phyloP scores from a whole-genome alignment of 345 rosid genomes.

The Acer negundo region DNA sequence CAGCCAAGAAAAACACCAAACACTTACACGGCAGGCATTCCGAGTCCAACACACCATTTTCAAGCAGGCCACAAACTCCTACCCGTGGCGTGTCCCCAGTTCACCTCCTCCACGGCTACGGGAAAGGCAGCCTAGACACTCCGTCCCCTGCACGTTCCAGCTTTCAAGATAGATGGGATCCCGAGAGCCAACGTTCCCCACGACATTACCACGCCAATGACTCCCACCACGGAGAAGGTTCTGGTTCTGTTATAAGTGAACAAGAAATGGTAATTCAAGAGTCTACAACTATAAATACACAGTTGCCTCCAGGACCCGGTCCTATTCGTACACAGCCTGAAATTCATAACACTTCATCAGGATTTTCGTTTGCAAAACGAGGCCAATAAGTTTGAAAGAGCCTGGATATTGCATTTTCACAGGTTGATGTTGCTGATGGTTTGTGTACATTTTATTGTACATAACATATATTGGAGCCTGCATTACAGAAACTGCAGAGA shows the following conservation, averaged over 20 bases:
- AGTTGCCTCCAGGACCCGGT: slow-evolving; percentile 32
- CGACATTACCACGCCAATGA: slow-evolving; percentile 26
- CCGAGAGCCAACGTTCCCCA: slow-evolving; percentile 47
- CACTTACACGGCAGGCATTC: slow-evolving; percentile 47
- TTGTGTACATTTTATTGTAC: not conserved
- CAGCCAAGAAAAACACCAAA: slow-evolving; percentile 62
- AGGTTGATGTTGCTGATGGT: not conserved
- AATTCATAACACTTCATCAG: slow-evolving; percentile 22
- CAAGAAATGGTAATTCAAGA: slow-evolving; percentile 26
- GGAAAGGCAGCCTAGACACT: slow-evolving; percentile 48
- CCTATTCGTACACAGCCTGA: slow-evolving; percentile 26
- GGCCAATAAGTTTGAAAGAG: not conserved
- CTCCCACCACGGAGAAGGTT: not conserved
- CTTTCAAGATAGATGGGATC: slow-evolving; percentile 47
- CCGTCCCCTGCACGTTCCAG: slow-evolving; percentile 42
- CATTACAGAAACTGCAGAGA: not conserved
- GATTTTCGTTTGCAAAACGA: slow-evolving; percentile 39
- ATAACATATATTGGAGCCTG: not conserved
- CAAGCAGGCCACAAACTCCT: slow-evolving; percentile 77
- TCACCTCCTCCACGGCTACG: slow-evolving; percentile 59
- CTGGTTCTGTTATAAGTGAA: slow-evolving; percentile 14
- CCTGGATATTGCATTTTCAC: not conserved
- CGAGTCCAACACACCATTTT: slow-evolving; percentile 47
- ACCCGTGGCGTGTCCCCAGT: slow-evolving; percentile 57
- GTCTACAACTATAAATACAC: slow-evolving; percentile 19